Percentiles rank a stretch among this genome's conserved stretches.
phyloP scores from a whole-genome alignment of 1,284 basidiomycete genomes.

The Trichosporon sp. region DNA sequence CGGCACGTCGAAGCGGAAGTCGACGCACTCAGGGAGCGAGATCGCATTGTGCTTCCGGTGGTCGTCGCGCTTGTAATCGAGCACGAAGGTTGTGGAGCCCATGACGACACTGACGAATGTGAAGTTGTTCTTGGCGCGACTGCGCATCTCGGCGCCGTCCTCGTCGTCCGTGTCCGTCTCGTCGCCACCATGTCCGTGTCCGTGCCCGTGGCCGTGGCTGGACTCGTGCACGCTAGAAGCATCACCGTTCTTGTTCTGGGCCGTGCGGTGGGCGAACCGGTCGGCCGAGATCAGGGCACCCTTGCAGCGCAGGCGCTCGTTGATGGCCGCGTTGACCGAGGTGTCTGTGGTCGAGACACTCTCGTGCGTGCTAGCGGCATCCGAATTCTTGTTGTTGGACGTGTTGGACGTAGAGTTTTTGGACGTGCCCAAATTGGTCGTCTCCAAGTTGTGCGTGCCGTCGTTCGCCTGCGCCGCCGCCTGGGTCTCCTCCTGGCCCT shows the following conservation, averaged over 20 bases:
- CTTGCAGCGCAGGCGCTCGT: conserved; percentile 4
- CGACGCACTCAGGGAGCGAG: conserved; percentile 52
- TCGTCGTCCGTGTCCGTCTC: conserved; percentile 22
- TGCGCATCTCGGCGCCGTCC: conserved; percentile 56
- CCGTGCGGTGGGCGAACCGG: neutral
- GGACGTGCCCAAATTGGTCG: conserved; percentile 19
- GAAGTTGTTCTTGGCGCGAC: conserved; percentile 57
- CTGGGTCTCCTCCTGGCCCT: conserved; percentile 4
- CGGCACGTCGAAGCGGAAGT: conserved; percentile 61
- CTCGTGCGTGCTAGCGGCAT: neutral
- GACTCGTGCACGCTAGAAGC: conserved; percentile 9
- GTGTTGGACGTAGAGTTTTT: neutral
- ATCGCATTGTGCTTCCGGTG: conserved; percentile 57
- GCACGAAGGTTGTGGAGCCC: conserved; percentile 60
- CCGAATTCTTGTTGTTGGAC: neutral
- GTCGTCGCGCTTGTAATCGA: conserved; percentile 61
- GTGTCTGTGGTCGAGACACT: neutral
- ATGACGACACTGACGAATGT: conserved; percentile 82
- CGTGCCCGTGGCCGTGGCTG: neutral
- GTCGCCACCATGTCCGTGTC: neutral
- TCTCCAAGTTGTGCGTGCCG: conserved; percentile 34
- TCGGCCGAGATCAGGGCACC: neutral
- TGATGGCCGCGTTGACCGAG: neutral
- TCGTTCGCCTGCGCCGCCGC: conserved; percentile 32
- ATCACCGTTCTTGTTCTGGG: neutral